Base-by-base conservation (phyloP, 2,329 filamentous ascomycete genomes). In the Colletotrichum paranaense region DNA sequence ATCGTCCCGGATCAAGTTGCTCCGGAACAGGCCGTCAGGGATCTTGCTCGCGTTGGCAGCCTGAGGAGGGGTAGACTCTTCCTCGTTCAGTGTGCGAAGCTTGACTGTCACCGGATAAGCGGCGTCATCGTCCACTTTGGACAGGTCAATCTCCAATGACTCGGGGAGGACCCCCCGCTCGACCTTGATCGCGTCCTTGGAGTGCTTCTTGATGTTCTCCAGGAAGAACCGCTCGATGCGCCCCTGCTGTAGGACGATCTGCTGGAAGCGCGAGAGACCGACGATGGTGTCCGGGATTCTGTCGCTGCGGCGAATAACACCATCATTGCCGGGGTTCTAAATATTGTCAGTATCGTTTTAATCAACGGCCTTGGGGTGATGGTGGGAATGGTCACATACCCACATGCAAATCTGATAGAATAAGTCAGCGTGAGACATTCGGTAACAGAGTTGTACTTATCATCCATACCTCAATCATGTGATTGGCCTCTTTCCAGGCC, bases 231-330 rank as follows among this genome's bases (percentile, higher is more conserved):
- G 84, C 78, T 94, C 92, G 73, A 94, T 90, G 1, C 92, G 88
- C 3, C 92, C 93, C 81, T 95, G 93, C 76, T 94, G 92, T 52
- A 95, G 80, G 4, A 93, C 90, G 3, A 91, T 88, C 78, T 94
- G 88, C 67, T 90, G 89, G 75, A 92, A 93, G 5, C 88, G 87
- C 26, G 87, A 91, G 62, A 92, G 84, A 0, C 89, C 90, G 0
- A 87, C 86, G 58, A 89, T 89, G 0, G 89, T 92, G 79, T 94
- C 91, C 0, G 89, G 86, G 22, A 92, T 90, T 56, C 90, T 86
- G 62, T 90, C 91, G 32, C 85, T 89, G 53, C 91, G 86, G 58
- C 83, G 83, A 66, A 94, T 86, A 0, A 83, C 79, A 1, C 91
- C 91, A 46, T 90, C 82, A 38, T 86, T 80, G 68, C 90, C 89